Base-by-base conservation (phyloP, 2,329 filamentous ascomycete species). In the Trichoderma koningiopsis region DNA sequence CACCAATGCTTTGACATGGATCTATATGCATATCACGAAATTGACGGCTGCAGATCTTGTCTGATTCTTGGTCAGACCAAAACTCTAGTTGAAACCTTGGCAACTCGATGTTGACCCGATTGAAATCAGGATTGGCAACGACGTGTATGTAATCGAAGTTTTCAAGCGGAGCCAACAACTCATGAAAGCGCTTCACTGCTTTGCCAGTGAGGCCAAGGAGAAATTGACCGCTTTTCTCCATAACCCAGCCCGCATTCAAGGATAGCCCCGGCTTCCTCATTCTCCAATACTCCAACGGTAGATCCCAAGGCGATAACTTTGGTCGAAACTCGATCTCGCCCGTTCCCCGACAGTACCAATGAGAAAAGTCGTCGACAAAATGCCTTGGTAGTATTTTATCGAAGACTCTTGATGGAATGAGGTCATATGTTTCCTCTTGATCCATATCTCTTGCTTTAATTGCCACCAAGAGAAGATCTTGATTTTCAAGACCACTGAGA, bases 21-120 rank as follows among this genome's bases (percentile, higher is more conserved):
- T 88, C 85, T 2, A 90, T 72, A 0, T 73, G 71, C 81, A 87
- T 86, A 1, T 82, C 84, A 0, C 80, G 79, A 69, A 84, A 86
- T 68, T 89, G 82, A 6, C 79, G 81, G 0, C 83, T 88, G n/a
- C 73, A 66, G 2, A 88, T 70, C 0, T 55, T 53, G 0, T 72
- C 62, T 0, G 74, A 71, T 0, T 76, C 74, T 2, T 68, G 16
- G 1, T 72, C 71, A 0, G 86, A 65, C 8, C 70, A 73, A 69
- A 89, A 90, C 0, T 79, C 78, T 0, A 89, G 75, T 5, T 82
- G 79, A 0, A 87, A 74, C 2, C 83, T 77, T 0, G 85, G 84
- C 0, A 89, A 70, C 1, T 82, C 77, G 1, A 86, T 76, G 0
- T 81, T 73, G 1, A 85, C 13, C n/a, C 5, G 2, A 31, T 22